Conservation (phyloP, 1,284 basidiomycete genomes). For the Cryptococcus sp. region DNA sequence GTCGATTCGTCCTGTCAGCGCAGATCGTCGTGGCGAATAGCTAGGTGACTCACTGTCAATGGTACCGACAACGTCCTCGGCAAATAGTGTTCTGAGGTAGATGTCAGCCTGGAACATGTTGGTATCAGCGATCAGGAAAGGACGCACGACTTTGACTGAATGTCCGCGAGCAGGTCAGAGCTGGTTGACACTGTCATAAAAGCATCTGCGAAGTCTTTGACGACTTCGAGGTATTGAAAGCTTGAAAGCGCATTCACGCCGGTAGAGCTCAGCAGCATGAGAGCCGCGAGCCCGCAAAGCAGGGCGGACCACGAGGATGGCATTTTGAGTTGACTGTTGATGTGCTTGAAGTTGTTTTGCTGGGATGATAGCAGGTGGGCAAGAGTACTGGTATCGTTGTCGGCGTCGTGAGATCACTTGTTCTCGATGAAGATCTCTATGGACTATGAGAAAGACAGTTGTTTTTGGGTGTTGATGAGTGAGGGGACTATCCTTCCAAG, state of each 20-base stretch:
- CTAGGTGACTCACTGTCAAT: conserved; percentile 8
- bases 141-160: conserved; percentile 3
- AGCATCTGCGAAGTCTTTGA: conserved; percentile 19
- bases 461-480: no score
- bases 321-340: neutral
- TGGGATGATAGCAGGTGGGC: no score
- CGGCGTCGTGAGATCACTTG: no score
- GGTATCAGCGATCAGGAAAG: neutral
- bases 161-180: conserved; percentile 1
- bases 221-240: conserved; percentile 12
- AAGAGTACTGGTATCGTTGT: no score
- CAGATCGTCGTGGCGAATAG: neutral
- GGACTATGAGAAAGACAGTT: no score
- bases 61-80: conserved; percentile 9
- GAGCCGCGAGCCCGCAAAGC: no score
- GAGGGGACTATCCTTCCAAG: no score
- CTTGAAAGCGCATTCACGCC: conserved; percentile 7
- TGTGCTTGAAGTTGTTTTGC: no score
- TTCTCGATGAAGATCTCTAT: no score
- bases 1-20: neutral
- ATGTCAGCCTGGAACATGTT: neutral
- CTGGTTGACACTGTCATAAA: conserved; percentile 9
- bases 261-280: no score
- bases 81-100: conserved; percentile 6
- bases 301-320: neutral